phyloP scores from a whole-genome alignment of 2,329 filamentous ascomycete species.

The Aspergillus japonicus region DNA sequence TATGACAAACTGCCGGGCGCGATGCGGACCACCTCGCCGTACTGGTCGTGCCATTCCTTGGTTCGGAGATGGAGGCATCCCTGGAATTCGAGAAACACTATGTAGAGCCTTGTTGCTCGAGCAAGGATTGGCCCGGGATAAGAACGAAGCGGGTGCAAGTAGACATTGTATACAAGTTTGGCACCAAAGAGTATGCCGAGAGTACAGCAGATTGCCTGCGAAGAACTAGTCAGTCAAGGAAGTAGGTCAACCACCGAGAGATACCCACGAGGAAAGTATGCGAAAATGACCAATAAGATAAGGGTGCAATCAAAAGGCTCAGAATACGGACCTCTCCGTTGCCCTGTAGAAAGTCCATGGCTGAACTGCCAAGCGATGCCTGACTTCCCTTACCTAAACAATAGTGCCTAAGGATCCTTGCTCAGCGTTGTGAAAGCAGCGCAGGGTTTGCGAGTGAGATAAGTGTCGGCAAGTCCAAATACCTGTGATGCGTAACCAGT shows the following conservation, averaged over 20 bases:
- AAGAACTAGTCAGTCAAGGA: background rate
- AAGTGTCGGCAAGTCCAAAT: too few species aligned
- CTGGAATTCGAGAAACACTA: background rate
- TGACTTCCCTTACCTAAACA: too few species aligned
- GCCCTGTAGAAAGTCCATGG: background rate
- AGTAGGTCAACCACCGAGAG: background rate
- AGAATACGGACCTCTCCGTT: background rate
- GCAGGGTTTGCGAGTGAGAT: too few species aligned
- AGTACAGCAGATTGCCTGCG: background rate
- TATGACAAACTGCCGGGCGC: conserved; percentile 35
- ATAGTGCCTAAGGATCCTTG: too few species aligned
- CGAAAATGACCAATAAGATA: too few species aligned
- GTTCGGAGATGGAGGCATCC: conserved; percentile 8
- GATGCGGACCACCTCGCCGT: conserved; percentile 37
- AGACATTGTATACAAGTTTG: background rate
- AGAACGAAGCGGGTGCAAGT: background rate
- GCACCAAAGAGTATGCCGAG: background rate
- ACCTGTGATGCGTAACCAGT: too few species aligned
- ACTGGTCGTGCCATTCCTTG: conserved; percentile 29
- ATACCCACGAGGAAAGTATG: too few species aligned
- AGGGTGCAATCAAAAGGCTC: background rate
- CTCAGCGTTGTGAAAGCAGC: too few species aligned
- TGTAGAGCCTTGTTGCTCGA: conserved; percentile 10
- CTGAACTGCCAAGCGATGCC: too few species aligned
- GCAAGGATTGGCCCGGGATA: background rate